phyloP scores from a whole-genome alignment of 2,329 filamentous ascomycete genomes.

The Calycina marina region DNA sequence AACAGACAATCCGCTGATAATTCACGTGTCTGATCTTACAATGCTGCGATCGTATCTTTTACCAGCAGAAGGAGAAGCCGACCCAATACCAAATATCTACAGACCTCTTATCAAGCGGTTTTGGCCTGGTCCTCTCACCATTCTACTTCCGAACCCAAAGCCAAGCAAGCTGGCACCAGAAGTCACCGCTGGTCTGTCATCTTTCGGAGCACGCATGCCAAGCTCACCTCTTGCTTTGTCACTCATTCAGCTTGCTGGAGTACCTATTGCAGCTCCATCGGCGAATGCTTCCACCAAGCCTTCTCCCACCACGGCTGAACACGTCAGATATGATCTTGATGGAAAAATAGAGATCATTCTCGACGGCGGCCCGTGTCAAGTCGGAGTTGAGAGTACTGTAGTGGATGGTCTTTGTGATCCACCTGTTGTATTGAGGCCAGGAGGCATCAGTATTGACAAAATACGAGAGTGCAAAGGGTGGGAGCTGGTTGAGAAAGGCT shows the following conservation, averaged over 20 bases:
- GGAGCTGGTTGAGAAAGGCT: constrained; percentile 63
- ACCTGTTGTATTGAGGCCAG: constrained; percentile 71
- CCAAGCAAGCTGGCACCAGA: constrained; percentile 66
- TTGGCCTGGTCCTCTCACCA: constrained; percentile 91
- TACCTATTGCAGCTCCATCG: constrained; percentile 78
- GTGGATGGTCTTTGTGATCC: constrained; percentile 77
- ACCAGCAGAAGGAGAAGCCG: constrained; percentile 6
- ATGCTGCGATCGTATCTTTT: constrained; percentile 17
- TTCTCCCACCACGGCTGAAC: constrained; percentile 77
- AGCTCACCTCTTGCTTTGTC: constrained; percentile 70
- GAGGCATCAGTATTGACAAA: constrained; percentile 73
- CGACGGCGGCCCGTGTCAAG: constrained; percentile 72
- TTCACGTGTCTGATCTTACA: constrained; percentile 67
- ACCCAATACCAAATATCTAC: constrained; percentile 35
- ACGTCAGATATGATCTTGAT: constrained; percentile 73
- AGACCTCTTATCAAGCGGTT: constrained; percentile 62
- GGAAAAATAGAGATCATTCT: constrained; percentile 76
- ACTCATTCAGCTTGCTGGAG: constrained; percentile 65
- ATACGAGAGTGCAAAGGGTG: constrained; percentile 63
- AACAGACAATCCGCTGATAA: constrained; percentile 88
- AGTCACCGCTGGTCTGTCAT: constrained; percentile 72
- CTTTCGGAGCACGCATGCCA: constrained; percentile 86
- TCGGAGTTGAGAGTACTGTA: constrained; percentile 94
- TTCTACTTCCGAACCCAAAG: constrained; percentile 66
- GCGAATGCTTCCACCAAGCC: constrained; percentile 91